These are phyloP conservation scores for Colletotrichum sp. DNA, from an alignment of 2,329 filamentous ascomycete genomes.

Conservation along the genomic window DNA sequence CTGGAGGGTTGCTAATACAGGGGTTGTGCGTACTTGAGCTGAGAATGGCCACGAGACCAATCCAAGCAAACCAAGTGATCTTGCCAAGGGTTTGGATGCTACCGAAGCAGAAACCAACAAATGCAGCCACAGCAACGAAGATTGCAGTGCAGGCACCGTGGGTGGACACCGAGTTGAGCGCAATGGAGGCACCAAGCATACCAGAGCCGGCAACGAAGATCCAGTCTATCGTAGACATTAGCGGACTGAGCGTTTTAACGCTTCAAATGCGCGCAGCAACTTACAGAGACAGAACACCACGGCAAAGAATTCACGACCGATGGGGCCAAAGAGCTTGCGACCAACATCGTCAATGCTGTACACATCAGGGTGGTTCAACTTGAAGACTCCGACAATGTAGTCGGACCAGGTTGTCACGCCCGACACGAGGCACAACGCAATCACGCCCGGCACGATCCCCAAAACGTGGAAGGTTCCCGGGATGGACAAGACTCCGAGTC, in stretches of 20 bases:
- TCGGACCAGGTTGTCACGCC: conserved; percentile 53
- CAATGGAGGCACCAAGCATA: conserved; percentile 46
- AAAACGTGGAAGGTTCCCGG: conserved; percentile 48
- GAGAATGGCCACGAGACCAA: conserved; percentile 33
- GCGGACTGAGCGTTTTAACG: background rate
- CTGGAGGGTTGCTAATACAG: background rate
- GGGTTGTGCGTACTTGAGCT: conserved; percentile 26
- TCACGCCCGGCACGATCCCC: conserved; percentile 53
- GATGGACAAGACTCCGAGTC: conserved; percentile 54
- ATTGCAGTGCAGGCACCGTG: conserved; percentile 44
- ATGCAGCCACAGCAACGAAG: conserved; percentile 40
- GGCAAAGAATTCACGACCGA: conserved; percentile 48
- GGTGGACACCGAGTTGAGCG: conserved; percentile 42
- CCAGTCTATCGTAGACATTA: conserved; percentile 23
- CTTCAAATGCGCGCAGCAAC: background rate
- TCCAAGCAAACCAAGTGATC: conserved; percentile 38
- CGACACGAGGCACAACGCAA: conserved; percentile 43
- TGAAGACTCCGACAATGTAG: conserved; percentile 56
- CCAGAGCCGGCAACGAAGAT: conserved; percentile 40
- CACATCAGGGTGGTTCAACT: conserved; percentile 51
- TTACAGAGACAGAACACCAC: conserved; percentile 38
- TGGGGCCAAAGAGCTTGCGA: conserved; percentile 49
- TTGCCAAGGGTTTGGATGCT: conserved; percentile 36
- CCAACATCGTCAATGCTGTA: conserved; percentile 60
- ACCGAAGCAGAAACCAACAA: conserved; percentile 32